These are phyloP conservation scores for Cynara cardunculus DNA, from an alignment of 129 eudicot species.

Conservation along the genomic window DNA sequence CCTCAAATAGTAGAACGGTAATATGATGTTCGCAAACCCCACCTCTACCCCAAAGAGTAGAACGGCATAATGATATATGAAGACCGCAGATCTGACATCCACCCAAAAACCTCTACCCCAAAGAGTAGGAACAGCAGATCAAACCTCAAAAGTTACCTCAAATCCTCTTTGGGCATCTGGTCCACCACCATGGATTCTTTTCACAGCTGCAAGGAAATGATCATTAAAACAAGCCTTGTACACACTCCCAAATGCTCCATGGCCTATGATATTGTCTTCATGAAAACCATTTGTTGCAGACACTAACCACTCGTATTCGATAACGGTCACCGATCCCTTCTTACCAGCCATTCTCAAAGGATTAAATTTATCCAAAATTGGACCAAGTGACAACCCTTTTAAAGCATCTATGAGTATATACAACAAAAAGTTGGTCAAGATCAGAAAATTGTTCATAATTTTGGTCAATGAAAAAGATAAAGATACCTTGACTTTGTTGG, in stretches of 20 bases:
- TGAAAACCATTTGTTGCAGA: conserved; percentile 82
- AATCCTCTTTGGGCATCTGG: conserved; percentile 68
- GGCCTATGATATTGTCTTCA: conserved; percentile 61
- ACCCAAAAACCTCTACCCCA: not conserved
- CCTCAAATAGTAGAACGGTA: too few species aligned
- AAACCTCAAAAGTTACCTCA: conserved; percentile 44
- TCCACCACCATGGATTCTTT: conserved; percentile 55
- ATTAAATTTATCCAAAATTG: conserved; percentile 58
- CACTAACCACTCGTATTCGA: conserved; percentile 72
- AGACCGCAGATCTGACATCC: not conserved
- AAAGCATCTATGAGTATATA: conserved; percentile 42
- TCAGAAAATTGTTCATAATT: conserved; percentile 5
- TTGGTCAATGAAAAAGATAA: not conserved
- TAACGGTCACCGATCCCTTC: conserved; percentile 61
- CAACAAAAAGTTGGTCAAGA: conserved; percentile 12
- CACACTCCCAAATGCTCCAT: conserved; percentile 67
- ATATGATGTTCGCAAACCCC: not conserved
- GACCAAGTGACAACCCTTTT: conserved; percentile 64
- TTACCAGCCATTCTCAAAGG: conserved; percentile 60
- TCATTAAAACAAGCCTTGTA: conserved; percentile 83
- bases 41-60: not conserved
- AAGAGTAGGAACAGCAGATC: not conserved
- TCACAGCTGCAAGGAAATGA: conserved; percentile 63
- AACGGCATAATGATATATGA: not conserved
- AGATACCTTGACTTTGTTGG: conserved; percentile 56